phyloP scores from a whole-genome alignment of 768 basidiomycete species.

The Xerocomus spinulosus region DNA sequence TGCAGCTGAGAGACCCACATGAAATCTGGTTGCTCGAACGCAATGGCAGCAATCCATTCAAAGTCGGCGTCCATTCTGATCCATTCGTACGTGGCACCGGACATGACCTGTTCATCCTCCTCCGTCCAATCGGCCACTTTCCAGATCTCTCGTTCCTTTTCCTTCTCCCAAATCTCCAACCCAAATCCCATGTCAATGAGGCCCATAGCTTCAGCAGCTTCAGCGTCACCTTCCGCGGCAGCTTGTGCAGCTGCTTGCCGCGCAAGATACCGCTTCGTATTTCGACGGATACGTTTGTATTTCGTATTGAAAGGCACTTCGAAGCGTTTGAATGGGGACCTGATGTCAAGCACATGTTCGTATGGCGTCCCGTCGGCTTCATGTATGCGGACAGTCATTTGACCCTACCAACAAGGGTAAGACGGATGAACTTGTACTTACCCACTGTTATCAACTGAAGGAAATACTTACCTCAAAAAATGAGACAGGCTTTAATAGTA shows the following conservation, averaged over 20 bases:
- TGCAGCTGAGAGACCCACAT: slow-evolving; percentile 98
- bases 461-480: slow-evolving; percentile 72
- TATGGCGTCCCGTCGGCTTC: slow-evolving; percentile 99
- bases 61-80: slow-evolving; percentile 98
- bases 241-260: slow-evolving; percentile 90
- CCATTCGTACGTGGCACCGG: slow-evolving; percentile 98
- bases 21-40: slow-evolving; percentile 94
- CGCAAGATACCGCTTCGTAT: slow-evolving; percentile 93
- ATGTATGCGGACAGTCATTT: slow-evolving; percentile 98
- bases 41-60: slow-evolving; percentile 94
- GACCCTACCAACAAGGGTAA: slow-evolving; percentile 51
- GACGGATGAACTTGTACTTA: too few relatives aligned
- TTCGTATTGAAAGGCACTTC: slow-evolving; percentile 99
- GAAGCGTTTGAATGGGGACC: slow-evolving; percentile 82
- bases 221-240: slow-evolving; percentile 86
- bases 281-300: slow-evolving; percentile 92
- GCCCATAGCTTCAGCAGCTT: slow-evolving; percentile 90
- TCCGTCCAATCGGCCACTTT: slow-evolving; percentile 98
- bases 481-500: slow-evolving; percentile 74
- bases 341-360: slow-evolving; percentile 94
- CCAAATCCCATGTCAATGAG: slow-evolving; percentile 95
- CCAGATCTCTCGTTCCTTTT: slow-evolving; percentile 89
- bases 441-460: not conserved
- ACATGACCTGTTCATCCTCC: slow-evolving; percentile 91
- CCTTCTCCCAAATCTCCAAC: slow-evolving; percentile 93